These are phyloP conservation scores for Thermoascus crustaceus DNA, from an alignment of 2,329 filamentous ascomycete genomes.

Conservation along the genomic window DNA sequence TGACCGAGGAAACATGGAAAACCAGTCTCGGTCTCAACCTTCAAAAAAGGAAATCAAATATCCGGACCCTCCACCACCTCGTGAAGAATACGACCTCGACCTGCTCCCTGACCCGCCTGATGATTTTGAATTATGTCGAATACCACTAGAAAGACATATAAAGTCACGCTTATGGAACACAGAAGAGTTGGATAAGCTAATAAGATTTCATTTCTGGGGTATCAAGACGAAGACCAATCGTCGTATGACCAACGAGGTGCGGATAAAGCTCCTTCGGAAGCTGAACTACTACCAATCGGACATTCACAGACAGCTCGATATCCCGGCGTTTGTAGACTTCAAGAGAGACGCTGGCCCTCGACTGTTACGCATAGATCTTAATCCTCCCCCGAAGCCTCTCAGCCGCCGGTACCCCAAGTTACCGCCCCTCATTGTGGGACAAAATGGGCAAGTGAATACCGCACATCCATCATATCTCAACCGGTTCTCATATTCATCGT, in stretches of 20 bases:
- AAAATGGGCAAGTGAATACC: too few relatives aligned
- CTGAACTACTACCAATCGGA: constrained; percentile 1
- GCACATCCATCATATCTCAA: too few relatives aligned
- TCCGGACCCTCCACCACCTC: too few relatives aligned
- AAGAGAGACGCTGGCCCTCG: constrained; percentile 4
- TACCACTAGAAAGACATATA: background rate
- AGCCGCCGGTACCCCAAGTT: too few relatives aligned
- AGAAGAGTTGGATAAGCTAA: background rate
- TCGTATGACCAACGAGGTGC: background rate
- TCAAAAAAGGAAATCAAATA: too few relatives aligned
- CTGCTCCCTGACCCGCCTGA: background rate
- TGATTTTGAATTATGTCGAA: background rate
- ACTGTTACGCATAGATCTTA: background rate
- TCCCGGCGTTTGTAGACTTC: constrained; percentile 4
- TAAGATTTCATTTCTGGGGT: background rate
- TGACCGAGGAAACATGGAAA: too few relatives aligned
- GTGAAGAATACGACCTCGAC: background rate
- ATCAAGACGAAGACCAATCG: background rate
- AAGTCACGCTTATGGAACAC: background rate
- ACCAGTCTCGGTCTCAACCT: too few relatives aligned
- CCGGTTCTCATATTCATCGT: too few relatives aligned
- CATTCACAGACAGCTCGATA: constrained; percentile 10
- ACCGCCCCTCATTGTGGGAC: too few relatives aligned
- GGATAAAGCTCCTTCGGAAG: background rate
- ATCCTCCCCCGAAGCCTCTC: background rate